These are phyloP conservation scores for Cadophora sp. DNA, from an alignment of 2,329 filamentous ascomycete species.

Conservation along the genomic window DNA sequence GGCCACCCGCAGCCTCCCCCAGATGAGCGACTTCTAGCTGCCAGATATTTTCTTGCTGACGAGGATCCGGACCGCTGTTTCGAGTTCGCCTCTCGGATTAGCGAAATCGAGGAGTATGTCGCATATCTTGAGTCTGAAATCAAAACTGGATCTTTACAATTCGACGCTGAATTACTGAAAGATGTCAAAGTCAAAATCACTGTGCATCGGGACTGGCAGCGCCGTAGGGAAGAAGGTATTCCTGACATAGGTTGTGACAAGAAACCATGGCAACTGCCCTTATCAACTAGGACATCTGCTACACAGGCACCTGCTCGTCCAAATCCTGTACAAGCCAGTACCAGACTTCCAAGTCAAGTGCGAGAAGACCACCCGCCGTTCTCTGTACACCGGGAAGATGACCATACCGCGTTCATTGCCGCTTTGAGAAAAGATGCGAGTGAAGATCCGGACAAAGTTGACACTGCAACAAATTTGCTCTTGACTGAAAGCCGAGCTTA, in stretches of 20 bases:
- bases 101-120: constrained; percentile 39
- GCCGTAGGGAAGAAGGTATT: constrained; percentile 14
- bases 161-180: constrained; percentile 26
- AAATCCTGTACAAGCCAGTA: constrained; percentile 22
- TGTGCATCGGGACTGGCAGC: constrained; percentile 36
- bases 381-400: constrained; percentile 28
- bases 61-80: constrained; percentile 53
- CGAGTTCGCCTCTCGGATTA: constrained; percentile 49
- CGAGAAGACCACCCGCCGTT: constrained; percentile 38
- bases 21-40: constrained; percentile 43
- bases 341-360: constrained; percentile 29
- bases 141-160: constrained; percentile 13
- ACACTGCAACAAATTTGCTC: constrained; percentile 33
- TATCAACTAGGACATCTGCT: constrained; percentile 33
- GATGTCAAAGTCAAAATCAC: constrained; percentile 37
- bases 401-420: constrained; percentile 34
- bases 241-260: constrained; percentile 8
- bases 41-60: constrained; percentile 55
- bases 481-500: constrained; percentile 38
- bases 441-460: constrained; percentile 29
- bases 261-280: constrained; percentile 20
- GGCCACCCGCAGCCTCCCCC: constrained; percentile 45
- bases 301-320: constrained; percentile 18
- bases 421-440: constrained; percentile 29
- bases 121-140: constrained; percentile 24